Evolutionary conservation across 2,329 filamentous ascomycete genomes (phyloP).

Genomic region (Colletotrichum sp.): DNA sequence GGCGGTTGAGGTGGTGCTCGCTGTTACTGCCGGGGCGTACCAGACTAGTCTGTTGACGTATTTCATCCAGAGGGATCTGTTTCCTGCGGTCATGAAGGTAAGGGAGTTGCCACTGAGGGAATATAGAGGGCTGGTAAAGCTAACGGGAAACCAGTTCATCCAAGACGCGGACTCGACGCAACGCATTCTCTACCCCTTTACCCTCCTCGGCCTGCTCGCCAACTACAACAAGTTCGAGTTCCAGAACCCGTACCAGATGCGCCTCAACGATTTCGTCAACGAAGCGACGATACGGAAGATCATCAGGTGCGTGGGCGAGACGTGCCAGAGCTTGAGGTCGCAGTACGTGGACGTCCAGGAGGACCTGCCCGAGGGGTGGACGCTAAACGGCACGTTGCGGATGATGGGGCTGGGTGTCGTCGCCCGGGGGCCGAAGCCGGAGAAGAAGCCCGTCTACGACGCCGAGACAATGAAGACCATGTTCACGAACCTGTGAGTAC

Average conservation of each 20-base stretch:
- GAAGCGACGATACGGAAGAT: slow-evolving; percentile 85
- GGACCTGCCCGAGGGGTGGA: slow-evolving; percentile 90
- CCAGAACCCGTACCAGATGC: slow-evolving; percentile 92
- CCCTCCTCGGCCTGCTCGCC: slow-evolving; percentile 82
- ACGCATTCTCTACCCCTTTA: slow-evolving; percentile 75
- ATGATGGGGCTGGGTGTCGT: slow-evolving; percentile 86
- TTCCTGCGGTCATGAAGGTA: slow-evolving; percentile 94
- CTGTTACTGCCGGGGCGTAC: slow-evolving; percentile 91
- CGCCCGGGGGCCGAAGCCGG: slow-evolving; percentile 69
- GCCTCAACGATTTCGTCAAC: slow-evolving; percentile 95
- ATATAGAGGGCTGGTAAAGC: neutral
- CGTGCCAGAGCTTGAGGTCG: slow-evolving; percentile 71
- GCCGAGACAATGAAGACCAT: slow-evolving; percentile 82
- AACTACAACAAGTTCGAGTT: slow-evolving; percentile 99
- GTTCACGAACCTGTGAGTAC: slow-evolving; percentile 77
- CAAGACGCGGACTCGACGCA: slow-evolving; percentile 75
- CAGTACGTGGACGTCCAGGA: slow-evolving; percentile 88
- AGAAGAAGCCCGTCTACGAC: slow-evolving; percentile 66
- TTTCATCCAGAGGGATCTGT: slow-evolving; percentile 92
- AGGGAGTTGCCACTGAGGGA: too few species aligned
- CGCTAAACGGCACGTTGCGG: slow-evolving; percentile 76
- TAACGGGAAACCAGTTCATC: slow-evolving; percentile 63
- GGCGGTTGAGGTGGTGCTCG: slow-evolving; percentile 81
- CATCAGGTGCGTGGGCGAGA: slow-evolving; percentile 75
- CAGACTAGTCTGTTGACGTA: slow-evolving; percentile 94